Conservation (phyloP, 2,329 filamentous ascomycete genomes). For the Botryotinia narcissicola region DNA sequence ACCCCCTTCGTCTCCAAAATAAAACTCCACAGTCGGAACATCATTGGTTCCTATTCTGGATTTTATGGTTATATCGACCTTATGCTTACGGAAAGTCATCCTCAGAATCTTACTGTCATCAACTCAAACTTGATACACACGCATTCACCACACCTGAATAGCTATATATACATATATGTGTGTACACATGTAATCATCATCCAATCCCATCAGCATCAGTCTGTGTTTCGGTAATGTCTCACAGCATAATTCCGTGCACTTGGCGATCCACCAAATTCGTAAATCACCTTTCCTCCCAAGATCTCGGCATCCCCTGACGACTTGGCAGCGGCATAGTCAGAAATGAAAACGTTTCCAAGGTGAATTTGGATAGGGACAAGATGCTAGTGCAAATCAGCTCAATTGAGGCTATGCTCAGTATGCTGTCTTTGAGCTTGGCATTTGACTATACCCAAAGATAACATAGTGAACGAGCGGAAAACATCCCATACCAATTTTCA, state of each 20-base stretch:
- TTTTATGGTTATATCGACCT: background rate
- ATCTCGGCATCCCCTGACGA: slow-evolving; percentile 19
- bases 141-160: background rate
- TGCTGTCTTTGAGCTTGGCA: background rate
- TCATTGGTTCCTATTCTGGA: background rate
- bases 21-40: background rate
- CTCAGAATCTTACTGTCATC: background rate
- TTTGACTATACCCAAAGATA: background rate
- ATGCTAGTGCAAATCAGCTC: slow-evolving; percentile 8
- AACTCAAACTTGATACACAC: background rate
- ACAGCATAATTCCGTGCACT: slow-evolving; percentile 18
- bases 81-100: background rate
- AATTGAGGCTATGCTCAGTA: slow-evolving; percentile 12
- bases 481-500: background rate
- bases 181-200: background rate
- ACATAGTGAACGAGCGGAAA: background rate
- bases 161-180: background rate
- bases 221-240: slow-evolving; percentile 16
- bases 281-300: slow-evolving; percentile 18
- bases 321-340: slow-evolving; percentile 2
- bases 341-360: slow-evolving; percentile 3
- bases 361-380: background rate
- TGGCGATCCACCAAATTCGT: slow-evolving; percentile 19
- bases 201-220: slow-evolving; percentile 1
- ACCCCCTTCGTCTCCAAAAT: background rate